Percentiles rank a stretch among this genome's conserved stretches.
These are phyloP conservation scores for Hansfordia pulvinata DNA, from an alignment of 2,329 filamentous ascomycete genomes.

Conservation along the genomic window DNA sequence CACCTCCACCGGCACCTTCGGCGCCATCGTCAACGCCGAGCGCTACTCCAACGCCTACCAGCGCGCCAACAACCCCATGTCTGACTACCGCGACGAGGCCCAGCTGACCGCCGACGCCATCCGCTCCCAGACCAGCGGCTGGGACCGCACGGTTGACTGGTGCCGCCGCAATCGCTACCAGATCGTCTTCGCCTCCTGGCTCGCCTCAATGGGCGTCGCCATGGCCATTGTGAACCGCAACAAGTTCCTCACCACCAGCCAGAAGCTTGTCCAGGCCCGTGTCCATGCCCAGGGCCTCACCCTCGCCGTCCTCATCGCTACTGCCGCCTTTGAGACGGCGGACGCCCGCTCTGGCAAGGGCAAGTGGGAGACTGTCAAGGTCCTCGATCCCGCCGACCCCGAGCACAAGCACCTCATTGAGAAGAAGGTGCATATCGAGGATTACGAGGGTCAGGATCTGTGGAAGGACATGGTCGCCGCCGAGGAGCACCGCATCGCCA, in stretches of 20 bases:
- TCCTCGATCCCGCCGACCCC: constrained; percentile 69
- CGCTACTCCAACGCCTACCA: constrained; percentile 54
- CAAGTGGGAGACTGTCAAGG: constrained; percentile 73
- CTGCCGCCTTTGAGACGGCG: constrained; percentile 64
- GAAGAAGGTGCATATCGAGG: constrained; percentile 77
- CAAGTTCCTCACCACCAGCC: constrained; percentile 56
- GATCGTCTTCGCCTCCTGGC: constrained; percentile 73
- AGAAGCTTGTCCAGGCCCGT: constrained; percentile 90
- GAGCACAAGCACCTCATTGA: constrained; percentile 73
- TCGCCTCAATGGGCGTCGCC: constrained; percentile 64
- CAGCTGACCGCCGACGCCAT: constrained; percentile 40
- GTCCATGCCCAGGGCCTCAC: constrained; percentile 89
- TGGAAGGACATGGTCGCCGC: constrained; percentile 88
- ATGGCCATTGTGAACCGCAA: constrained; percentile 67
- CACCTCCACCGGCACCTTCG: constrained; percentile 69
- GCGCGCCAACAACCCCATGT: constrained; percentile 51
- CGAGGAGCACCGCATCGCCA: constrained; percentile 50
- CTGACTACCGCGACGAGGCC: constrained; percentile 51
- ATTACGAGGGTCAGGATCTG: constrained; percentile 78
- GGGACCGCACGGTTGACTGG: constrained; percentile 56
- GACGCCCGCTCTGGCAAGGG: constrained; percentile 67
- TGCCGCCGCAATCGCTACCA: constrained; percentile 71
- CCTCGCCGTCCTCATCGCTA: constrained; percentile 68
- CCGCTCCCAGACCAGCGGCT: constrained; percentile 38
- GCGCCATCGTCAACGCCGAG: constrained; percentile 81